Base-by-base conservation (phyloP, 179 eudicot genomes). In the Gypsophila paniculata region DNA sequence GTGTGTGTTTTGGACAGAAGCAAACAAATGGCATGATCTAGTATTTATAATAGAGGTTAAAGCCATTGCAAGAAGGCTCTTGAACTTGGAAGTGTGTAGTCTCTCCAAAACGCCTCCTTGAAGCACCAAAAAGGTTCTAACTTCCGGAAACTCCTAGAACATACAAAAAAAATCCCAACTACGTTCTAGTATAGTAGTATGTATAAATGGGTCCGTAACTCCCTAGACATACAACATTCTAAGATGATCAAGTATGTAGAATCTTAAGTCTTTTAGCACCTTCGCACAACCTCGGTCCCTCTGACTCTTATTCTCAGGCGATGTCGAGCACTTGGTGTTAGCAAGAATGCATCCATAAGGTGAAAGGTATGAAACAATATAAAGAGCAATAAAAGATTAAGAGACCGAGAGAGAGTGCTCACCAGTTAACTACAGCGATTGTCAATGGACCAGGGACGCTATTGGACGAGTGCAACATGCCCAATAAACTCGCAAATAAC, bases 361-460 rank as follows among this genome's bases (percentile, higher is more conserved):
- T 26, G 39, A 7, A 15, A 22, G 14, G 42, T 53, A 15, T 26
- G 52, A 42, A 65, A 54, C 29, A 21, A n/a, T 54, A 26, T 60
- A 57, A 64, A 44, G 8, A 3, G 46, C 26, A 72, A 23, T 29
- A 55, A 22, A 42, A 3, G 13, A 54, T 55, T n/a, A 2, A 55
- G 8, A 22, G 18, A 51, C 25, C 62, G 36, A 26, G 57, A 48
- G 22, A 67, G 36, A 26, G 57, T 38, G 22, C 97, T 86, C 96
- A 94, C 99, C 99, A 86, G 78, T 91, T 90, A 82, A 91, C 86
- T 78, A 84, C 77, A 38, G 89, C 82, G 68, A 94, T 85, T 67
- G 87, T 78, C 84, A 91, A 79, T 21, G 85, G 88, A 77, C 94
- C 99, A 72, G 91, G 91, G 69, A 82, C 80, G 71, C 77, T 80